A percentile compares a stretch with the other conserved stretches of the same genome.
Conservation (phyloP, 106 monocot genomes). For the Allium fistulosum region DNA sequence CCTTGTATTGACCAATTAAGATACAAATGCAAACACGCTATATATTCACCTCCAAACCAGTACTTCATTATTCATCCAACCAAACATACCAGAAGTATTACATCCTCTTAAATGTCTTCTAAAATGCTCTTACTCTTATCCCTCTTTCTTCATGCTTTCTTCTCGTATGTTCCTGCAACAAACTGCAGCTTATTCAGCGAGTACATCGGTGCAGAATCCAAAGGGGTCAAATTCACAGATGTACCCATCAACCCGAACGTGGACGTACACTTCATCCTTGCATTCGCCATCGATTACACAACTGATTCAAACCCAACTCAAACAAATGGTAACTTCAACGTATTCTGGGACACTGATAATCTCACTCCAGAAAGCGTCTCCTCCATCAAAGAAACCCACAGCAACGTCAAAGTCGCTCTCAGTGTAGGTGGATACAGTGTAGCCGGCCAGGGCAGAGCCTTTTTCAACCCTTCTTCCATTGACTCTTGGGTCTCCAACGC, state of each 20-base stretch:
- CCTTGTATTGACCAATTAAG: no score
- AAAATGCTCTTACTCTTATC: background rate
- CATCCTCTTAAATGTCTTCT: background rate
- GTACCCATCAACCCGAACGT: conserved; percentile 32
- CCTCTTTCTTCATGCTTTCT: background rate
- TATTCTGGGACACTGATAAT: conserved; percentile 17
- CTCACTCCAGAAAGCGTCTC: conserved; percentile 9
- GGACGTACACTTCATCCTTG: conserved; percentile 21
- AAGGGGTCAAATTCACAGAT: conserved; percentile 37
- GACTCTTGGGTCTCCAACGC: conserved; percentile 35
- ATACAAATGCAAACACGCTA: no score
- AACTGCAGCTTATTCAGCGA: conserved; percentile 15
- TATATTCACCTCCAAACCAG: no score
- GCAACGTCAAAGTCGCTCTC: conserved; percentile 12
- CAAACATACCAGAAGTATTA: no score
- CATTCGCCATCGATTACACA: conserved; percentile 22
- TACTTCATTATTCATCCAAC: no score
- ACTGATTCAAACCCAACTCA: background rate
- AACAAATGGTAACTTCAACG: conserved; percentile 17
- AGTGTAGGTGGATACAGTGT: conserved; percentile 8
- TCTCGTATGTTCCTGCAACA: background rate
- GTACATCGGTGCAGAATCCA: conserved; percentile 36
- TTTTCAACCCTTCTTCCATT: background rate
- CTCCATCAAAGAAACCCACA: conserved; percentile 3
- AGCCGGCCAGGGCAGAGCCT: background rate